A percentile compares a stretch with the other conserved stretches of the same genome.
Conservation (phyloP, 2,329 filamentous ascomycete genomes). For the Pseudohalonectria lignicola region DNA sequence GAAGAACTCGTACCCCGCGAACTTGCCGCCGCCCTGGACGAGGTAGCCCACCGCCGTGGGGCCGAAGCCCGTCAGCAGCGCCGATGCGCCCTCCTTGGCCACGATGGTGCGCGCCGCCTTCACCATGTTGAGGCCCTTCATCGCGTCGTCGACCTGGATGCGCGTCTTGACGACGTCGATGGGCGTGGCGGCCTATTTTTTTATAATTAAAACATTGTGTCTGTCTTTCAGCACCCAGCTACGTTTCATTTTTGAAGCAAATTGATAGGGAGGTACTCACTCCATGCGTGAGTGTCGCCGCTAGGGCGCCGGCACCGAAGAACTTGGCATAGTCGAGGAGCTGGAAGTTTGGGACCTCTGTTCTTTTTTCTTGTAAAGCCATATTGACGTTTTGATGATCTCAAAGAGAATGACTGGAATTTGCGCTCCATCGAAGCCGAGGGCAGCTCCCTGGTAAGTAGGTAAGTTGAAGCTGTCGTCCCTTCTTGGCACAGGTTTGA, state of each 20-base stretch:
- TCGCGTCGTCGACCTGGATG: conserved; percentile 77
- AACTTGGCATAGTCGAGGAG: conserved; percentile 37
- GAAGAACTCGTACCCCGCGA: conserved; percentile 90
- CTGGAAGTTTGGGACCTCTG: conserved; percentile 24
- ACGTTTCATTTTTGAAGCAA: neutral
- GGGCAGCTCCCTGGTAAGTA: too few relatives aligned
- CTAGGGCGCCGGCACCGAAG: conserved; percentile 40
- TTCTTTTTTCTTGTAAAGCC: conserved; percentile 2
- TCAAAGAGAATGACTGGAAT: too few relatives aligned
- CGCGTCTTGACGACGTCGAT: conserved; percentile 75
- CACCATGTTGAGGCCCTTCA: conserved; percentile 78
- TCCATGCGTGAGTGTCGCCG: conserved; percentile 38
- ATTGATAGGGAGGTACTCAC: conserved; percentile 20
- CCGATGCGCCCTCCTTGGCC: conserved; percentile 65
- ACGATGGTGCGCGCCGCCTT: conserved; percentile 70
- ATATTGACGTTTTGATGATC: too few relatives aligned
- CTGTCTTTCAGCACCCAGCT: neutral
- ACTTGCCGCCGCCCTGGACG: conserved; percentile 83
- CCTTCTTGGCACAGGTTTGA: too few relatives aligned
- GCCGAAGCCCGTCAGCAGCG: conserved; percentile 73
- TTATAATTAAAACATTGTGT: neutral
- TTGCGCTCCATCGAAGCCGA: too few relatives aligned
- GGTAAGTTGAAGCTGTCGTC: too few relatives aligned
- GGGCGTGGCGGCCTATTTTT: conserved; percentile 35
- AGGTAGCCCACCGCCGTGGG: conserved; percentile 82